phyloP scores from a whole-genome alignment of 192 early-diverging fungal species.

The Backusella australiensis region DNA sequence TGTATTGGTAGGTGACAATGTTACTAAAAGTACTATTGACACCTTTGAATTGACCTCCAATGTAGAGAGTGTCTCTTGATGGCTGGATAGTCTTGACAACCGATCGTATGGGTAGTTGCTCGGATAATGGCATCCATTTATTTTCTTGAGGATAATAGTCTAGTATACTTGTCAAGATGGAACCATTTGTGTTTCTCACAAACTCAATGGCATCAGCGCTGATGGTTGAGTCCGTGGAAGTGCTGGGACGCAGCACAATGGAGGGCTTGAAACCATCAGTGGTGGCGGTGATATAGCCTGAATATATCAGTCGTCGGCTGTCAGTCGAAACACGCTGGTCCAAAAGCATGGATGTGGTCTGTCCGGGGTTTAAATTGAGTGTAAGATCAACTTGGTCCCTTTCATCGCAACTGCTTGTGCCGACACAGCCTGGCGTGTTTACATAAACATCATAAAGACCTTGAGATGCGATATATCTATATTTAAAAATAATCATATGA shows the following conservation, averaged over 20 bases:
- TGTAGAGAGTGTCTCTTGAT: conserved; percentile 29
- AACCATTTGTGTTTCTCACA: conserved; percentile 1
- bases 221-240: neutral
- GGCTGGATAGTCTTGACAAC: conserved; percentile 48
- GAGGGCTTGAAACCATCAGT: conserved; percentile 16
- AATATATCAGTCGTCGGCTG: conserved; percentile 16
- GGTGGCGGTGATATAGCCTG: conserved; percentile 22
- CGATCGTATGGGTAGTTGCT: conserved; percentile 46
- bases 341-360: neutral
- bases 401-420: conserved; percentile 21
- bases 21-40: conserved; percentile 39
- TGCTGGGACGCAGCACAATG: conserved; percentile 11
- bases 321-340: conserved; percentile 15
- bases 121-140: conserved; percentile 19
- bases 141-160: conserved; percentile 13
- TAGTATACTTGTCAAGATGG: conserved; percentile 17
- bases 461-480: neutral
- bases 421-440: conserved; percentile 34
- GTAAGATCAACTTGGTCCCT: conserved; percentile 21
- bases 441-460: neutral
- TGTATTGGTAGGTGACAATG: conserved; percentile 55
- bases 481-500: neutral
- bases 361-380: neutral
- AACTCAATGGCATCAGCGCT: conserved; percentile 31
- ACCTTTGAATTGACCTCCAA: conserved; percentile 61